Evolutionary conservation across 2,329 filamentous ascomycete species (phyloP).

Genomic region (Scedosporium aurantiacum): DNA sequence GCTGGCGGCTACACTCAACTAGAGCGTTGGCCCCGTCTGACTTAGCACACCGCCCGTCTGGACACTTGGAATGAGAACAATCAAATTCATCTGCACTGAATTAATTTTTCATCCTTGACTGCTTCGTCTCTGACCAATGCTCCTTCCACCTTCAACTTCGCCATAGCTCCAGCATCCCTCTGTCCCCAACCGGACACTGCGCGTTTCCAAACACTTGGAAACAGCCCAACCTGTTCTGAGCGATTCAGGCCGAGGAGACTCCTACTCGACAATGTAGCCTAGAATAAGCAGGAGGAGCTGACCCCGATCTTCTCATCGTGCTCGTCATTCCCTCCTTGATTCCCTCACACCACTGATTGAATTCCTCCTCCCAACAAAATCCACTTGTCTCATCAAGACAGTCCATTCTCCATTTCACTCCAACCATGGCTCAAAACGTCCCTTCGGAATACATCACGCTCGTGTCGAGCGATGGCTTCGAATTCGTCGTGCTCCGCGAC

Average conservation of each 20-base stretch:
- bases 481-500: constrained; percentile 64
- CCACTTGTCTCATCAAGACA: not conserved
- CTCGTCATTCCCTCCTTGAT: not conserved
- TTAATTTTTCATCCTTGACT: not conserved
- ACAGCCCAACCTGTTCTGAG: not conserved
- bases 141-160: not conserved
- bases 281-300: not conserved
- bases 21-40: no score
- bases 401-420: no score
- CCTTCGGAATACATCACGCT: constrained; percentile 64
- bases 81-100: not conserved
- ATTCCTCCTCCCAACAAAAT: not conserved
- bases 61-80: not conserved
- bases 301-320: not conserved
- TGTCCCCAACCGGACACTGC: not conserved
- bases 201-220: not conserved
- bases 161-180: not conserved
- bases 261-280: not conserved
- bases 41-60: no score
- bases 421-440: not conserved
- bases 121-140: not conserved
- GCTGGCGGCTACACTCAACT: no score
- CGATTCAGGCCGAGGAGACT: not conserved
- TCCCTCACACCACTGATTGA: not conserved
- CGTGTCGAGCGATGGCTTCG: constrained; percentile 63